Percentiles rank a stretch among this genome's conserved stretches.
phyloP scores from a whole-genome alignment of 371 early-diverging fungal species.

The Mucor indicus region DNA sequence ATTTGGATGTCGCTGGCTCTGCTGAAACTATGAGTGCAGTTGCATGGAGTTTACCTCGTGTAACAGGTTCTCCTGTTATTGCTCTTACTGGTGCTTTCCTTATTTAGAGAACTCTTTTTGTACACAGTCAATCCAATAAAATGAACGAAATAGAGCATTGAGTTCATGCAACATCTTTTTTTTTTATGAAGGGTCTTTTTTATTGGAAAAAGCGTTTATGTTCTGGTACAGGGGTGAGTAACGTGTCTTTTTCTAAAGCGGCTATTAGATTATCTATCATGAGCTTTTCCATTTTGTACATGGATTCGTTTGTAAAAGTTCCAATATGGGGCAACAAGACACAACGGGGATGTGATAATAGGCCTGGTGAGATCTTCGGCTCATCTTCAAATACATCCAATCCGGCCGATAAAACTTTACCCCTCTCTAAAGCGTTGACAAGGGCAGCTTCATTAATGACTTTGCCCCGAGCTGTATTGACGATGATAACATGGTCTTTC shows the following conservation, averaged over 20 bases:
- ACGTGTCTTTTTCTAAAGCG: slow-evolving; percentile 22
- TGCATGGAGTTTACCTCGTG: slow-evolving; percentile 69
- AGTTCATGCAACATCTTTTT: not conserved
- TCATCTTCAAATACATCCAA: slow-evolving; percentile 63
- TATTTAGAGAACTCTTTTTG: not conserved
- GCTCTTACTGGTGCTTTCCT: slow-evolving; percentile 74
- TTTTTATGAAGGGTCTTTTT: not conserved
- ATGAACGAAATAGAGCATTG: not conserved
- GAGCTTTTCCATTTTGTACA: slow-evolving; percentile 43
- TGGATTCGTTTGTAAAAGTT: slow-evolving; percentile 39
- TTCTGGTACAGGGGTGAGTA: slow-evolving; percentile 43
- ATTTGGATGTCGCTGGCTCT: slow-evolving; percentile 84
- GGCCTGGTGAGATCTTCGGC: slow-evolving; percentile 35
- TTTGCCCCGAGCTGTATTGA: slow-evolving; percentile 64
- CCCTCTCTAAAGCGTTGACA: slow-evolving; percentile 51
- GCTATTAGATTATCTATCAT: slow-evolving; percentile 34
- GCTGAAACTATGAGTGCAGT: slow-evolving; percentile 63
- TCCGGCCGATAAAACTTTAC: slow-evolving; percentile 54
- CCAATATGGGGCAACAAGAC: slow-evolving; percentile 47
- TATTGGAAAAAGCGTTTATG: slow-evolving; percentile 27
- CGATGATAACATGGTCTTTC: slow-evolving; percentile 52
- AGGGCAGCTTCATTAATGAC: slow-evolving; percentile 55
- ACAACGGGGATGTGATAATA: slow-evolving; percentile 37
- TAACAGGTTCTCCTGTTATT: slow-evolving; percentile 77
- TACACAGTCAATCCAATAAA: not conserved